These are phyloP conservation scores for Verticillium dahliae DNA, from an alignment of 2,329 filamentous ascomycete species.

Conservation along the genomic window DNA sequence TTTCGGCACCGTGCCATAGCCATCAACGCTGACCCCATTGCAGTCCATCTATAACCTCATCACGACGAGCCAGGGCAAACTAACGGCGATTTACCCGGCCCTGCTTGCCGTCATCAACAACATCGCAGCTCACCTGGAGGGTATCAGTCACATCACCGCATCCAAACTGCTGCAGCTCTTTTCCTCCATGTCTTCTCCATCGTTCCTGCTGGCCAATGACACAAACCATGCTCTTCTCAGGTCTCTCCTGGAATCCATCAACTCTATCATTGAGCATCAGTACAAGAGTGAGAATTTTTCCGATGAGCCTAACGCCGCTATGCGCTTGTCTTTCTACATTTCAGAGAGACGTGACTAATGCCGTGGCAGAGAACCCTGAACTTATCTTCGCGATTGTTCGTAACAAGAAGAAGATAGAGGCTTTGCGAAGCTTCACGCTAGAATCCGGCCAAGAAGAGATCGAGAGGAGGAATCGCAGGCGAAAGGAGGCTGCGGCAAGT, in stretches of 20 bases:
- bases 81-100: conserved; percentile 88
- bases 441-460: conserved; percentile 91
- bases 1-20: not conserved
- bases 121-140: conserved; percentile 76
- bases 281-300: conserved; percentile 56
- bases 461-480: conserved; percentile 66
- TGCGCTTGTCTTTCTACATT: not conserved
- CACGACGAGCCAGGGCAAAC: conserved; percentile 80
- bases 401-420: conserved; percentile 77
- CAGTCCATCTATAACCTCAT: conserved; percentile 89
- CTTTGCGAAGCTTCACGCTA: conserved; percentile 78
- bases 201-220: conserved; percentile 87
- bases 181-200: conserved; percentile 85
- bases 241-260: conserved; percentile 82
- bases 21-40: not conserved
- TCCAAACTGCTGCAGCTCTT: conserved; percentile 84
- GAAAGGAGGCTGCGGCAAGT: conserved; percentile 54
- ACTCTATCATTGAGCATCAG: conserved; percentile 83
- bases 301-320: not conserved
- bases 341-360: not conserved
- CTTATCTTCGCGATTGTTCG: conserved; percentile 74
- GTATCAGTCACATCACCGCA: conserved; percentile 67
- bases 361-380: conserved; percentile 62
- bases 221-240: conserved; percentile 77
- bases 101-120: conserved; percentile 91